Conservation (phyloP, 441 rosid genomes). For the Adansonia madagascariensis region DNA sequence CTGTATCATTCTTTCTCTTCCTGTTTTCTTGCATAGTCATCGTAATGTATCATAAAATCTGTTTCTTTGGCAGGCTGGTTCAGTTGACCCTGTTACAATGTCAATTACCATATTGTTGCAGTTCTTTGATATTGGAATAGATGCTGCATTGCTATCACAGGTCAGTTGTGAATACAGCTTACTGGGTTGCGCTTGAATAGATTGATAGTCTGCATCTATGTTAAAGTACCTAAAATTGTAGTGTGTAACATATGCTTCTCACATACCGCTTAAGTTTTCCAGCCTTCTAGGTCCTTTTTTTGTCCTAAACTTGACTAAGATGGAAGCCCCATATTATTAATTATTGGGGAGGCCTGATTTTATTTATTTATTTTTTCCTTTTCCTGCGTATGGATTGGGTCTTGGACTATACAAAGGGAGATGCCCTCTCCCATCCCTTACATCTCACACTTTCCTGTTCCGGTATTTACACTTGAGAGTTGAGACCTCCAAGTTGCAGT, state of each 20-base stretch:
- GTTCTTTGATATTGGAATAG: conserved; percentile 95
- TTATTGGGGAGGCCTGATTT: neutral
- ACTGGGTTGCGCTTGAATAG: neutral
- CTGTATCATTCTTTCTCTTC: conserved; percentile 18
- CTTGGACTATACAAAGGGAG: neutral
- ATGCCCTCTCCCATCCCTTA: neutral
- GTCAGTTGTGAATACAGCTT: conserved; percentile 41
- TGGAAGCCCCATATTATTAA: neutral
- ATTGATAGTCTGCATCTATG: conserved; percentile 15
- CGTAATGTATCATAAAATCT: conserved; percentile 24
- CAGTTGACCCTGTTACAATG: conserved; percentile 97
- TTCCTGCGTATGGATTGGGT: neutral
- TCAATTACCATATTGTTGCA: conserved; percentile 92
- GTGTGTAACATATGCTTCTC: neutral
- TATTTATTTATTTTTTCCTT: neutral
- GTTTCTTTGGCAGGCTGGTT: conserved; percentile 78
- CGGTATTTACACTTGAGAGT: neutral
- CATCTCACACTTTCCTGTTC: neutral
- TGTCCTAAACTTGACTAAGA: neutral
- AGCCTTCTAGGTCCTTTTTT: neutral
- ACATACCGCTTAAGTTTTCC: neutral
- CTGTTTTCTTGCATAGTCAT: conserved; percentile 24
- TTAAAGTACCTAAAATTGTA: neutral
- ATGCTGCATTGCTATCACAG: conserved; percentile 94
- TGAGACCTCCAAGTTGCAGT: neutral